Evolutionary conservation across 495 filamentous ascomycete genomes (phyloP), one percentile per base, ranked within the genome.

Genomic region (Aspergillus asperescens): DNA sequence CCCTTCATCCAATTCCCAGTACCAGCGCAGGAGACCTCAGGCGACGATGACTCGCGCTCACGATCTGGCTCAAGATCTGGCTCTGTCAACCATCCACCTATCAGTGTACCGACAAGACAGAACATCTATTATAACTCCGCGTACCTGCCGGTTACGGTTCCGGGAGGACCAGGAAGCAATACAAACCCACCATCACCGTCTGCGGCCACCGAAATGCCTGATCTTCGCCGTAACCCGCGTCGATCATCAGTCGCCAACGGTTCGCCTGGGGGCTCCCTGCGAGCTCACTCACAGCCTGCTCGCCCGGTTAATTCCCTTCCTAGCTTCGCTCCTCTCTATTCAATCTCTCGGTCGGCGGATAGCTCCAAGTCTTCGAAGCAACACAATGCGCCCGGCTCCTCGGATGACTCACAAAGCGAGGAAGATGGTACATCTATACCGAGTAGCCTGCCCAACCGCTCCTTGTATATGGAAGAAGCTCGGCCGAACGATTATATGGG

Each of bases 121-220:
- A 70, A 68, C 44, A 52, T 65, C 13, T 75, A 79, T 43, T 79
- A 78, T 47, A 77, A 72, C 48, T 74, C 71, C 40, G 73, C 56
- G 28, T 78, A 74, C 64, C 67, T 69, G 62, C 74, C 71, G 15
- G 67, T 75, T 7, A 63, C 68, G 22, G 63, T 70, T 3, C 47
- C 68, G 7, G 66, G 68, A 35, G 71, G 74, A 0, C 78, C 77
- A 50, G 73, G 70, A 12, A 80, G 66, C 56, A 70, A 69, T 42
- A 85, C 82, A 10, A 85, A 84, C 42, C 83, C 83, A 7, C 77
- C 83, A 6, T 86, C 83, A 13, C 83, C 83, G 8, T 83, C 81
- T 1, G 60, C 80, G n/a, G 58, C 72, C 22, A 58, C 69, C 47
- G 72, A 68, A 13, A 65, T 78, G 41, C 82, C 81, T 44, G 78